Evolutionary conservation across 2,329 filamentous ascomycete genomes (phyloP).

Genomic region (Aspergillus quadrilineatus): DNA sequence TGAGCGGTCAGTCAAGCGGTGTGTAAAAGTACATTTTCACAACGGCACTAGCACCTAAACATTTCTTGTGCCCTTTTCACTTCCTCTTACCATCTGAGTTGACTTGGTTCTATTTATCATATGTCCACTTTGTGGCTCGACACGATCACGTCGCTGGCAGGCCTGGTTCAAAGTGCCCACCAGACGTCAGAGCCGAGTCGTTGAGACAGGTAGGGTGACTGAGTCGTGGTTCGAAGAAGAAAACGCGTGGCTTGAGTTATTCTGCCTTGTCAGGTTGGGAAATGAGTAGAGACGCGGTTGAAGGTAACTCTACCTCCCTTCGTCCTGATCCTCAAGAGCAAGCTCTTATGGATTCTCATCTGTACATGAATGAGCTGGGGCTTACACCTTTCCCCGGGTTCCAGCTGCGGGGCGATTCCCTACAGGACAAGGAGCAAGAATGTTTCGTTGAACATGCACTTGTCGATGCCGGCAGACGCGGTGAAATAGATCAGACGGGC

Average conservation of each 20-base stretch:
- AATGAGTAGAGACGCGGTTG: constrained; percentile 31
- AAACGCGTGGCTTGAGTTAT: neutral
- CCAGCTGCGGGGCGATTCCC: constrained; percentile 26
- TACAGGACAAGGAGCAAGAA: constrained; percentile 14
- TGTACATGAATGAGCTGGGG: constrained; percentile 39
- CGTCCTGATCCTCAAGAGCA: constrained; percentile 21
- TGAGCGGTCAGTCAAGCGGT: constrained; percentile 58
- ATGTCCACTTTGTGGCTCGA: neutral
- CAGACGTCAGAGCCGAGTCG: neutral
- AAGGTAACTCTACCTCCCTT: constrained; percentile 43
- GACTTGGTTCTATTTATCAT: neutral
- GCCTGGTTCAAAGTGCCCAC: constrained; percentile 3
- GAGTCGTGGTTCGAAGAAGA: neutral
- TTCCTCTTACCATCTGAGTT: neutral
- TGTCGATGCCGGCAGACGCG: neutral
- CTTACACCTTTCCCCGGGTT: constrained; percentile 45
- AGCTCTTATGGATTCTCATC: constrained; percentile 26
- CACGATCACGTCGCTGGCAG: constrained; percentile 1
- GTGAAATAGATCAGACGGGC: neutral
- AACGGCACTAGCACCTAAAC: too few species aligned
- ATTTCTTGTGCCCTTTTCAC: too few species aligned
- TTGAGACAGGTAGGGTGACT: neutral
- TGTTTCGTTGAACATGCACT: neutral
- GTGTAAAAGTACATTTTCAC: constrained; percentile 34
- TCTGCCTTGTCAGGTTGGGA: constrained; percentile 1